Percentiles rank a stretch among this genome's conserved stretches.
Conservation (phyloP, 441 rosid genomes). For the Pelargonium australe region DNA sequence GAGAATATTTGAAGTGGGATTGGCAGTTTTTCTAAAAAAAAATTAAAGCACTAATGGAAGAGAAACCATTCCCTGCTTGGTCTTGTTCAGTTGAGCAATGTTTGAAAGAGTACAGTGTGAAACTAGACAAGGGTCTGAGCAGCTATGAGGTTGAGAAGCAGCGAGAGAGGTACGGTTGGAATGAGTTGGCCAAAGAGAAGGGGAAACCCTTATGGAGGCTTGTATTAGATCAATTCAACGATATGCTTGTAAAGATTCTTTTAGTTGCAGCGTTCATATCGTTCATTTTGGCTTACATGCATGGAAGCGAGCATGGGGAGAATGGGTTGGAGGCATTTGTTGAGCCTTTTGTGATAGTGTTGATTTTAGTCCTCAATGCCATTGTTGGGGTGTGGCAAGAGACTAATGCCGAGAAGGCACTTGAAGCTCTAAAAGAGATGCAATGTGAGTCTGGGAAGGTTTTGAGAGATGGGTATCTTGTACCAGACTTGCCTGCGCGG, state of each 20-base stretch:
- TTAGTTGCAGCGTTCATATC: slow-evolving; percentile 35
- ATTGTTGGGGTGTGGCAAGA: slow-evolving; percentile 47
- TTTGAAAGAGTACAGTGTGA: slow-evolving; percentile 28
- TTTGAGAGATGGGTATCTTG: slow-evolving; percentile 30
- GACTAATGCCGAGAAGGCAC: slow-evolving; percentile 42
- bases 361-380: slow-evolving; percentile 38
- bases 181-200: slow-evolving; percentile 36
- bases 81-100: slow-evolving; percentile 26
- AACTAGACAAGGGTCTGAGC: slow-evolving; percentile 22
- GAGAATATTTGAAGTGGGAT: slow-evolving; percentile 35
- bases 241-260: slow-evolving; percentile 36
- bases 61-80: slow-evolving; percentile 40
- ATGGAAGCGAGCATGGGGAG: slow-evolving; percentile 32
- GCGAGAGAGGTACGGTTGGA: slow-evolving; percentile 26
- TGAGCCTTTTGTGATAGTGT: slow-evolving; percentile 42
- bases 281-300: slow-evolving; percentile 35
- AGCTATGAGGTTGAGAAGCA: slow-evolving; percentile 23
- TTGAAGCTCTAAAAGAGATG: slow-evolving; percentile 40
- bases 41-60: slow-evolving; percentile 42
- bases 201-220: slow-evolving; percentile 30
- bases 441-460: slow-evolving; percentile 40
- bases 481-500: slow-evolving; percentile 26
- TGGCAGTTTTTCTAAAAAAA: too few species aligned
- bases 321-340: slow-evolving; percentile 38
- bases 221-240: slow-evolving; percentile 36